phyloP scores from a whole-genome alignment of 768 basidiomycete species.

The Mycena latifolia region DNA sequence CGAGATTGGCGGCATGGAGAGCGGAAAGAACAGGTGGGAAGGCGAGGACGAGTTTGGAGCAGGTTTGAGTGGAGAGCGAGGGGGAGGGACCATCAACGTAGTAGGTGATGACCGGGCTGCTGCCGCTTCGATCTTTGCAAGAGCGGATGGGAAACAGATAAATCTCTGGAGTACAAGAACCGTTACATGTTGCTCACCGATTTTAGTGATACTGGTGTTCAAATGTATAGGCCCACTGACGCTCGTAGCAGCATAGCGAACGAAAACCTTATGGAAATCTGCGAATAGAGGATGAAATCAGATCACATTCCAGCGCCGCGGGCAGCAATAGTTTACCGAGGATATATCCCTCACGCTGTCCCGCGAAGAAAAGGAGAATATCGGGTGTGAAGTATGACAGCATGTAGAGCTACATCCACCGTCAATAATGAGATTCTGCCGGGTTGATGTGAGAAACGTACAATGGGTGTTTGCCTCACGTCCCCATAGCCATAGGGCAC shows the following conservation, averaged over 20 bases:
- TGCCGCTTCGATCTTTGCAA: no score
- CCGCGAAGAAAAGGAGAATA: no score
- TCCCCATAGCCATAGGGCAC: constrained; percentile 19
- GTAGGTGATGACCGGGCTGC: no score
- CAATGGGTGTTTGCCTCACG: constrained; percentile 20
- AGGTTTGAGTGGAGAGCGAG: constrained; percentile 19
- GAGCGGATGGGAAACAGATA: no score
- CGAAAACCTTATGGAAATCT: constrained; percentile 22
- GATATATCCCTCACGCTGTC: constrained; percentile 7
- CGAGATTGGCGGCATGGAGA: constrained; percentile 20
- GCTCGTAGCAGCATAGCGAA: constrained; percentile 19
- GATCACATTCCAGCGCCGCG: constrained; percentile 15
- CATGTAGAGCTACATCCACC: no score
- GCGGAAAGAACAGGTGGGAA: constrained; percentile 13
- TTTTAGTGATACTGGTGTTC: constrained; percentile 20
- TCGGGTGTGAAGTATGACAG: no score
- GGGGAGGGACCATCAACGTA: constrained; percentile 12
- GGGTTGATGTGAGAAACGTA: constrained; percentile 7
- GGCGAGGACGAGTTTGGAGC: constrained; percentile 22
- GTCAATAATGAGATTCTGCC: no score
- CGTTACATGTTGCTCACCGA: constrained; percentile 20
- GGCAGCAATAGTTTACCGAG: constrained; percentile 18
- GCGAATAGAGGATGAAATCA: constrained; percentile 20
- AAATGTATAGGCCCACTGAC: constrained; percentile 19
- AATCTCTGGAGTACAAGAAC: background rate